A percentile compares a stretch with the other conserved stretches of the same genome.
These are phyloP conservation scores for Allomyces javanicus DNA, from an alignment of 192 early-diverging fungal species.

Conservation along the genomic window DNA sequence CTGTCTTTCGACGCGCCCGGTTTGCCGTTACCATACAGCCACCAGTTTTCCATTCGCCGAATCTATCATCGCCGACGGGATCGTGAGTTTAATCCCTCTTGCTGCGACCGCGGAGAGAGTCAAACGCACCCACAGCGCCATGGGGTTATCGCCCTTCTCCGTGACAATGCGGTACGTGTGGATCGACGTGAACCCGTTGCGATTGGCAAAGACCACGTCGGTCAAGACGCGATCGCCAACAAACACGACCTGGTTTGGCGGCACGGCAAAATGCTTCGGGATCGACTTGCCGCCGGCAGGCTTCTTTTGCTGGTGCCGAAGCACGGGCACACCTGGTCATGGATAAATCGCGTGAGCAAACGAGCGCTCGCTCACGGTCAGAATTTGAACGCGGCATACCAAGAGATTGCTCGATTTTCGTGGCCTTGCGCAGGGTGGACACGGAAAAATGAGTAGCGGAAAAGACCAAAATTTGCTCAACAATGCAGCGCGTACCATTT, in stretches of 20 bases:
- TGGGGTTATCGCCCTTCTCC: slow-evolving; percentile 51
- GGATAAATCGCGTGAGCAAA: slow-evolving; percentile 4
- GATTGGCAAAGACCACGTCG: slow-evolving; percentile 69
- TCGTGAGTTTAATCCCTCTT: background rate
- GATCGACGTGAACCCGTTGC: slow-evolving; percentile 46
- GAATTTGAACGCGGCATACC: slow-evolving; percentile 7
- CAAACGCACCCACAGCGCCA: slow-evolving; percentile 25
- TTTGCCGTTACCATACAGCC: background rate
- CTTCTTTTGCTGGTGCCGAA: slow-evolving; percentile 36
- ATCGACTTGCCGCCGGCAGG: slow-evolving; percentile 51
- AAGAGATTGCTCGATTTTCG: slow-evolving; percentile 20
- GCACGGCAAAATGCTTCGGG: slow-evolving; percentile 18
- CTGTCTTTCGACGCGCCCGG: too few species aligned
- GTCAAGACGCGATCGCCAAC: slow-evolving; percentile 77
- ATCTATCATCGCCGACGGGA: background rate
- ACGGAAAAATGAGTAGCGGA: background rate
- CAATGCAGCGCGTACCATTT: slow-evolving; percentile 6
- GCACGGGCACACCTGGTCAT: slow-evolving; percentile 5
- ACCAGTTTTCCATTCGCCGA: background rate
- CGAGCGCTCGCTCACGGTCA: too few species aligned
- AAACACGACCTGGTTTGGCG: slow-evolving; percentile 38
- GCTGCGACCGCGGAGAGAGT: background rate
- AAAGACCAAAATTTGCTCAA: background rate
- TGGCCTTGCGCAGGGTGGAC: slow-evolving; percentile 13
- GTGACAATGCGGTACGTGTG: slow-evolving; percentile 48